These are phyloP conservation scores for Umbelopsis vinacea DNA, from an alignment of 192 early-diverging fungal species.

Conservation along the genomic window DNA sequence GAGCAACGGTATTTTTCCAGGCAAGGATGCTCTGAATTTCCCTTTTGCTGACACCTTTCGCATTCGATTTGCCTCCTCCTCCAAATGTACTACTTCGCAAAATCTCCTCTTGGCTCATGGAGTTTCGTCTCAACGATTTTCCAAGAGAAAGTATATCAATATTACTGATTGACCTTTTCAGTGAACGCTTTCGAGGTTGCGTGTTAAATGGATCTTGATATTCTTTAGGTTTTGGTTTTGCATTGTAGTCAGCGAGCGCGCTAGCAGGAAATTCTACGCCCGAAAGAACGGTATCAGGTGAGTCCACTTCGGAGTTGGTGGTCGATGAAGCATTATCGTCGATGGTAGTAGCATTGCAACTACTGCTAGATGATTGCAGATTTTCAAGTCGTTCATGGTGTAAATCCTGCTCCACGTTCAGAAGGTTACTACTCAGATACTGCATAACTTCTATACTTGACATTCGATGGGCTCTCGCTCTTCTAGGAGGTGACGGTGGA, in stretches of 20 bases:
- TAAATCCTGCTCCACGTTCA: slow-evolving; percentile 19
- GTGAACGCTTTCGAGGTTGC: background rate
- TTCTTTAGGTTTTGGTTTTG: background rate
- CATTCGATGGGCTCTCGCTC: slow-evolving; percentile 2
- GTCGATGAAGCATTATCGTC: slow-evolving; percentile 11
- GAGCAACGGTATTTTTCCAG: background rate
- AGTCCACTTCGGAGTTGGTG: background rate
- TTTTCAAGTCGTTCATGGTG: slow-evolving; percentile 5
- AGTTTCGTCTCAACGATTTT: background rate
- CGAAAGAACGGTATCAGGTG: slow-evolving; percentile 18
- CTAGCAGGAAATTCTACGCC: slow-evolving; percentile 11
- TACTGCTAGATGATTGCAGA: slow-evolving; percentile 4
- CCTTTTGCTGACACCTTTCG: slow-evolving; percentile 3
- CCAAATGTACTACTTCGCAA: slow-evolving; percentile 5
- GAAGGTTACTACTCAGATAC: slow-evolving; percentile 2
- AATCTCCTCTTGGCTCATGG: background rate
- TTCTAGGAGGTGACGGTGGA: background rate
- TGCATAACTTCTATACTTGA: slow-evolving; percentile 17
- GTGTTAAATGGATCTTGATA: background rate
- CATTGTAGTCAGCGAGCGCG: slow-evolving; percentile 7
- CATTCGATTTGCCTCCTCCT: background rate
- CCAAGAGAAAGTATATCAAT: background rate
- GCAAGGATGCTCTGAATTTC: slow-evolving; percentile 5
- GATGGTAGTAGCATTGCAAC: background rate
- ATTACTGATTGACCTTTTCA: background rate